A percentile compares a stretch with the other conserved stretches of the same genome.
These are phyloP conservation scores for Gamsiella multidivaricata DNA, from an alignment of 192 early-diverging fungal species.

Conservation along the genomic window DNA sequence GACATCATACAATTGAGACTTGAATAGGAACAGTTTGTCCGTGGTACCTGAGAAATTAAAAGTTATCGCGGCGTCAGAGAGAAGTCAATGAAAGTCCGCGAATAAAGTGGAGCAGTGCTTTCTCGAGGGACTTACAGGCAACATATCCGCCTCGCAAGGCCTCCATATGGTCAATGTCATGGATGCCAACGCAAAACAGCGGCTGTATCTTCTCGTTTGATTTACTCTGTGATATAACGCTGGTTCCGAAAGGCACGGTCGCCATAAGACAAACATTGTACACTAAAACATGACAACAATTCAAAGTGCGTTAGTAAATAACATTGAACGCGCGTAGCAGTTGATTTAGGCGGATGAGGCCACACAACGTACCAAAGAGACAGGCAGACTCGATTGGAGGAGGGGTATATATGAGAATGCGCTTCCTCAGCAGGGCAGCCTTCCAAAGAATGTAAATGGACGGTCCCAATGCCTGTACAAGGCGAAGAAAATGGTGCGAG, in stretches of 20 bases:
- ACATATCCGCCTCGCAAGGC: slow-evolving; percentile 53
- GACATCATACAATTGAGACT: slow-evolving; percentile 60
- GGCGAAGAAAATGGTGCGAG: slow-evolving; percentile 54
- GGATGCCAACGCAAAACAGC: slow-evolving; percentile 61
- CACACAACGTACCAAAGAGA: slow-evolving; percentile 53
- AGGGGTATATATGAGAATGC: slow-evolving; percentile 60
- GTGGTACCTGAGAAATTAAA: slow-evolving; percentile 56
- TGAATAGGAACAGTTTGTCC: slow-evolving; percentile 60
- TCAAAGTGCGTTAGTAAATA: neutral
- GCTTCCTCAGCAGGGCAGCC: slow-evolving; percentile 58
- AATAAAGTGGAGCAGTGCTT: neutral
- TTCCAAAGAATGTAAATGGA: slow-evolving; percentile 65
- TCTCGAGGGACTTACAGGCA: slow-evolving; percentile 65
- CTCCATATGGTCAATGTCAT: slow-evolving; percentile 57
- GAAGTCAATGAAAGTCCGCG: neutral
- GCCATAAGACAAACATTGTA: slow-evolving; percentile 61
- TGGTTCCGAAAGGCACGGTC: slow-evolving; percentile 43
- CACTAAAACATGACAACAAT: slow-evolving; percentile 36
- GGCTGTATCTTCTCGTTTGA: slow-evolving; percentile 37
- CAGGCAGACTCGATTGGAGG: slow-evolving; percentile 61
- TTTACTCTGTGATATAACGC: slow-evolving; percentile 4
- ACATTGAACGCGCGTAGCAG: neutral
- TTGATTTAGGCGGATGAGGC: neutral
- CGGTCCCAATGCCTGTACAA: slow-evolving; percentile 62
- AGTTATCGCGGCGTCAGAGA: too few species aligned